Conservation (phyloP, 1,139 yeast genomes). For the Pichia sp. region DNA sequence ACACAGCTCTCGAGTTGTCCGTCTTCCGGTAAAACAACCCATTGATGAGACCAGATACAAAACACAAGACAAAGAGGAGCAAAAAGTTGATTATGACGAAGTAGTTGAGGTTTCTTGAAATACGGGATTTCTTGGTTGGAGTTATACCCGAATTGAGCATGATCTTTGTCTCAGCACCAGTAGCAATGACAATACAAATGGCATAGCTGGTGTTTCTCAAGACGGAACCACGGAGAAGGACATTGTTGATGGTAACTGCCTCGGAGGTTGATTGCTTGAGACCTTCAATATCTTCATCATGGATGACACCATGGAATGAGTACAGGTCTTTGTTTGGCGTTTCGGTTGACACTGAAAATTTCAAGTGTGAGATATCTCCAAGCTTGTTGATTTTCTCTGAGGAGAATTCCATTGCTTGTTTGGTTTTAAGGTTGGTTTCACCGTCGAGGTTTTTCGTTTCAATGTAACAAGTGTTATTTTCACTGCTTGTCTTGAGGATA, state of each 20-base stretch:
- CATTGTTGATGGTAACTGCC: constrained; percentile 41
- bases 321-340: constrained; percentile 51
- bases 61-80: constrained; percentile 42
- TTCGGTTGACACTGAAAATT: constrained; percentile 43
- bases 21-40: constrained; percentile 39
- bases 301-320: constrained; percentile 41
- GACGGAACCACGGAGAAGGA: constrained; percentile 45
- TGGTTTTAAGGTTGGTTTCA: constrained; percentile 53
- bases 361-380: constrained; percentile 35
- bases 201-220: constrained; percentile 52
- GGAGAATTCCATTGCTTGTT: constrained; percentile 38
- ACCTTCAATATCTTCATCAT: constrained; percentile 19
- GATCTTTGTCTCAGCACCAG: constrained; percentile 51
- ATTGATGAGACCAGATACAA: constrained; percentile 45
- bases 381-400: constrained; percentile 35
- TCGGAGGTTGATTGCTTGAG: constrained; percentile 27
- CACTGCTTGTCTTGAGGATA: constrained; percentile 45
- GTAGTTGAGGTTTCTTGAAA: constrained; percentile 44
- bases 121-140: constrained; percentile 49
- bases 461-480: constrained; percentile 46
- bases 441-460: constrained; percentile 59
- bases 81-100: constrained; percentile 43
- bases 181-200: constrained; percentile 43
- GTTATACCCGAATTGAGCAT: constrained; percentile 53
- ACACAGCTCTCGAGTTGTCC: constrained; percentile 34